These are phyloP conservation scores for Arabidopsis suecica DNA, from an alignment of 345 rosid genomes.

Conservation along the genomic window DNA sequence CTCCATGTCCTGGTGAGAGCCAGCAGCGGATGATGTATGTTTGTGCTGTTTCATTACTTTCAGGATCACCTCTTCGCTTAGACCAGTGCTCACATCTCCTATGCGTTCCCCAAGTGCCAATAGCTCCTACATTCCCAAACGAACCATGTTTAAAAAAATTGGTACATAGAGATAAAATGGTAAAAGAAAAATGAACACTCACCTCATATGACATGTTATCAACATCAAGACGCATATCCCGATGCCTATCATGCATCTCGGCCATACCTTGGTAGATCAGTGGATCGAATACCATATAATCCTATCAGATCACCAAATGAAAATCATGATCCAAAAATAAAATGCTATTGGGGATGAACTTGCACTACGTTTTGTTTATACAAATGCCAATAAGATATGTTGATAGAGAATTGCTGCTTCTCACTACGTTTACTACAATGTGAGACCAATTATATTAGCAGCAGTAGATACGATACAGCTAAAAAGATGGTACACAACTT, in stretches of 20 bases:
- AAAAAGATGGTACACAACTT: constrained; percentile 6
- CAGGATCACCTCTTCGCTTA: constrained; percentile 71
- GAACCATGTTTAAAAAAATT: constrained; percentile 16
- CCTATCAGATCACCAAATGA: constrained; percentile 52
- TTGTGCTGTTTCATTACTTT: constrained; percentile 62
- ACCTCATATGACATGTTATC: constrained; percentile 99
- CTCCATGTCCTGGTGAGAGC: constrained; percentile 56
- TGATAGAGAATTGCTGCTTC: background rate
- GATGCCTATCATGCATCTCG: constrained; percentile 85
- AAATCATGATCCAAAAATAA: constrained; percentile 14
- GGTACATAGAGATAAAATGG: background rate
- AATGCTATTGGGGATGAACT: background rate
- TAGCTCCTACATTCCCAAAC: constrained; percentile 58
- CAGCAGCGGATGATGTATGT: constrained; percentile 37
- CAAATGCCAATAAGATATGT: constrained; percentile 5
- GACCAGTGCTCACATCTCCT: constrained; percentile 87
- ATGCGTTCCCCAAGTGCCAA: constrained; percentile 89
- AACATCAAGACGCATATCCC: constrained; percentile 94
- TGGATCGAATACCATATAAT: constrained; percentile 82
- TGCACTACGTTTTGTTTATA: constrained; percentile 15
- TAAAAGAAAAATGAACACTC: constrained; percentile 7
- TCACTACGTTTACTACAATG: background rate
- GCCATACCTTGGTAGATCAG: constrained; percentile 70
- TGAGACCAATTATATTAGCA: background rate
- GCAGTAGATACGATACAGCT: constrained; percentile 9